Evolutionary conservation across 257 asterid genomes (phyloP), one percentile per base, ranked within the genome.

Genomic region (Prunella vulgaris): DNA sequence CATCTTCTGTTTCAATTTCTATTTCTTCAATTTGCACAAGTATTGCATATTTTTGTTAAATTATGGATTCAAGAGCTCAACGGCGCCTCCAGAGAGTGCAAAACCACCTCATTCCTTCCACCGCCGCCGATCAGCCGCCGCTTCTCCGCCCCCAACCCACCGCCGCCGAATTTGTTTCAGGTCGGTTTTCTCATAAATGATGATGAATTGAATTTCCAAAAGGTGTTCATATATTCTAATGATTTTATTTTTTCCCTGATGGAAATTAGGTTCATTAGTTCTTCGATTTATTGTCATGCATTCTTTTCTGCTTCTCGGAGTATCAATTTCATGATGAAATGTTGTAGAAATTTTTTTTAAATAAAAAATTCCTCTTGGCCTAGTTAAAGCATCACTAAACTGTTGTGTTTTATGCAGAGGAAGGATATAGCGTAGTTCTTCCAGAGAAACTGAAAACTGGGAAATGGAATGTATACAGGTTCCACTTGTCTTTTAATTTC

Each of bases 401-500:
- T 15, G 12, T 54, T 20, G n/a, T 54, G 10, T 21, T 74, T 76
- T 68, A 52, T 64, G 75, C 82, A 84, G 96, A 81, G 68, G 64
- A 88, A 69, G 89, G 93, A 33, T 86, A 83, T 76, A 86, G 93
- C 83, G 79, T 77, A 7, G 86, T 79, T 69, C 86, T 88, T 60
- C 96, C 93, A 1, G 93, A 88, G 66, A 80, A 88, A 80, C 60
- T 86, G 83, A 79, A 79, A 54, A 79, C 82, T 18, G 96, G 96
- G 66, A 83, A 84, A 64, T 88, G 96, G 93, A 83, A 88, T 71
- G 93, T 88, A 14, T 77, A 86, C 82, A 86, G 93, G 93, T 84
- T 15, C 4, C 64, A 10, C n/a, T 38, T 54, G 13, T 69, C 60
- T 49, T 20, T 46, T n/a, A n/a, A n/a, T n/a, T n/a, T n/a, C n/a